Conservation (phyloP, 495 filamentous ascomycete genomes). For the Penicillium angulare region DNA sequence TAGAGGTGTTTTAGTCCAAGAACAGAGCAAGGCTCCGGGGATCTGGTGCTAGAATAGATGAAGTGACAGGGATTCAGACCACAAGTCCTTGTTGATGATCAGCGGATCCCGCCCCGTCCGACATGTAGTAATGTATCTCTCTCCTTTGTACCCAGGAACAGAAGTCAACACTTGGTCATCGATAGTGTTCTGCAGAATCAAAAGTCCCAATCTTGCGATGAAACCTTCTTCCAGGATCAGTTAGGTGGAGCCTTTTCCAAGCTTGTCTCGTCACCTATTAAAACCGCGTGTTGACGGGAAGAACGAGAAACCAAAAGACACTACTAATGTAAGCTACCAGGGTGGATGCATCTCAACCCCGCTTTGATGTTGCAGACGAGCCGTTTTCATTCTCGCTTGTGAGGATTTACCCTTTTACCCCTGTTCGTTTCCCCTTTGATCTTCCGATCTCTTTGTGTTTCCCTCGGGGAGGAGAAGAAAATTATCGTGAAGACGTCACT, state of each 20-base stretch:
- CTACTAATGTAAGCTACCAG: neutral
- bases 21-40: neutral
- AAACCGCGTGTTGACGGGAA: neutral
- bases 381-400: neutral
- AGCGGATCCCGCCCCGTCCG: too few relatives aligned
- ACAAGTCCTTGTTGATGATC: too few relatives aligned
- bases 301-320: neutral
- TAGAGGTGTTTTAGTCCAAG: neutral
- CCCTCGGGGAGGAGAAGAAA: neutral
- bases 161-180: neutral
- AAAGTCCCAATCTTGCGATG: neutral
- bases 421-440: neutral
- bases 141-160: too few relatives aligned
- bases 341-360: neutral
- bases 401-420: neutral
- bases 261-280: neutral
- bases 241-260: too few relatives aligned
- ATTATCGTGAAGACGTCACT: neutral
- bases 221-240: neutral
- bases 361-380: neutral
- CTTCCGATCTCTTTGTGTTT: neutral
- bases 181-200: neutral
- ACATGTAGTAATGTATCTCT: too few relatives aligned
- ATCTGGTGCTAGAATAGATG: neutral
- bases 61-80: neutral